Base-by-base conservation (phyloP, 1,284 basidiomycete species). In the Ceratobasidium sp. region DNA sequence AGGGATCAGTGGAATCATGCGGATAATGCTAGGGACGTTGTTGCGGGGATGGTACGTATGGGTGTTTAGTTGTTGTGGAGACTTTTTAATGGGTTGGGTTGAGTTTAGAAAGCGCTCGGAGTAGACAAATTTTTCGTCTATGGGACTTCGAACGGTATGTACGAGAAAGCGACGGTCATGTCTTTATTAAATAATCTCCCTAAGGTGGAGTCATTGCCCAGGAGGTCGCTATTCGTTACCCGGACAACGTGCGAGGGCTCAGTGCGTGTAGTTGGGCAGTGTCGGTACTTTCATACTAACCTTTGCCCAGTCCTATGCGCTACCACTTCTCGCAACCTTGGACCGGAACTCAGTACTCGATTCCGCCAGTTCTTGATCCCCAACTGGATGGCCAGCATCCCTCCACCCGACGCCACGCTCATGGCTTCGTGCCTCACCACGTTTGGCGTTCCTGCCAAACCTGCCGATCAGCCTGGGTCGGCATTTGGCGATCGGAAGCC, bases 11-110 rank as follows among this genome's bases (percentile, higher is more conserved):
- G 68, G 68, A 43, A 58, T 39, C 48, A 48, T 39, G 54, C n/a
- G 41, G 68, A 71, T 29, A 71, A 71, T 51, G 53, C 68, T 7
- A 24, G 27, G 43, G 68, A 71, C 37, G 54, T 71, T 39, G 54
- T 58, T 48, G 16, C 16, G 16, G 68, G 31, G 1, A 58, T 71
- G 68, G 68, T 71, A 14, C 31, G 68, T 22, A 13, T 16, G 14
- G 13, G 13, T 34, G 11, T 62, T 34, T 29, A 4, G 11, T 43
- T 16, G 19, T 14, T 7, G 31, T 31, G 5, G 19, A 19, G 22
- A 41, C 7, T 49, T 39, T n/a, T 54, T 39, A 19, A 66, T 34
- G 8, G 39, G 39, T 41, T 48, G 61, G 37, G 27, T 49, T 64
- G 41, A 31, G 14, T 66, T 27, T 29, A 66, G 64, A 54, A 31